Evolutionary conservation across 768 basidiomycete genomes (phyloP).

Genomic region (Psilocybe cubensis): DNA sequence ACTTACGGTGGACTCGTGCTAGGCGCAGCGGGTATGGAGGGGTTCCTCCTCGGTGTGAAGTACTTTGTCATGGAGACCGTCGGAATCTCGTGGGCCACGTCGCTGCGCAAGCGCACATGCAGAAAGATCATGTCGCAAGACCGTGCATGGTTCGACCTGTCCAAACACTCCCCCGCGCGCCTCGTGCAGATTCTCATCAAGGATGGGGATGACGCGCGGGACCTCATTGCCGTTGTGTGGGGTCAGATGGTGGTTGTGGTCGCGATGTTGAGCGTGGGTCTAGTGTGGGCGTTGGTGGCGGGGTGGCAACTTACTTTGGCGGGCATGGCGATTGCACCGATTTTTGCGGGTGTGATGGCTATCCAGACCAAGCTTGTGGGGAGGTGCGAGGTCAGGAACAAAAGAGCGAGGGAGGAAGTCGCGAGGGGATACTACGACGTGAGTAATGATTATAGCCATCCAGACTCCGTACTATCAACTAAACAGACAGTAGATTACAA

Average conservation of each 20-base stretch:
- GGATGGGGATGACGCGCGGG: constrained; percentile 87
- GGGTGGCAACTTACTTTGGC: constrained; percentile 95
- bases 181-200: constrained; percentile 82
- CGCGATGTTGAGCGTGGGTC: constrained; percentile 81
- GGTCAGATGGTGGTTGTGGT: constrained; percentile 73
- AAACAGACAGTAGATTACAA: too few species aligned
- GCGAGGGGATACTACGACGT: constrained; percentile 89
- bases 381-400: constrained; percentile 77
- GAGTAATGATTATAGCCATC: constrained; percentile 23
- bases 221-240: constrained; percentile 72
- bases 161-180: constrained; percentile 56
- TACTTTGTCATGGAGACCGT: constrained; percentile 80
- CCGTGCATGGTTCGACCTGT: constrained; percentile 83
- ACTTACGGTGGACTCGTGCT: constrained; percentile 75
- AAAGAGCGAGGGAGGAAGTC: constrained; percentile 84
- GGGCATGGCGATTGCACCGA: constrained; percentile 84
- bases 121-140: constrained; percentile 73
- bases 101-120: constrained; percentile 61
- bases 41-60: constrained; percentile 73
- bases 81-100: constrained; percentile 75
- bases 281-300: constrained; percentile 85
- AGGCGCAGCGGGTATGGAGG: constrained; percentile 75
- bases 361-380: constrained; percentile 75
- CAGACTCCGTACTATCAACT: too few species aligned
- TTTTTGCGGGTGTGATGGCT: constrained; percentile 78